A percentile compares a stretch with the other conserved stretches of the same genome.
Evolutionary conservation across 1,139 yeast species (phyloP).

Genomic region (Magnusiomyces magnusii): DNA sequence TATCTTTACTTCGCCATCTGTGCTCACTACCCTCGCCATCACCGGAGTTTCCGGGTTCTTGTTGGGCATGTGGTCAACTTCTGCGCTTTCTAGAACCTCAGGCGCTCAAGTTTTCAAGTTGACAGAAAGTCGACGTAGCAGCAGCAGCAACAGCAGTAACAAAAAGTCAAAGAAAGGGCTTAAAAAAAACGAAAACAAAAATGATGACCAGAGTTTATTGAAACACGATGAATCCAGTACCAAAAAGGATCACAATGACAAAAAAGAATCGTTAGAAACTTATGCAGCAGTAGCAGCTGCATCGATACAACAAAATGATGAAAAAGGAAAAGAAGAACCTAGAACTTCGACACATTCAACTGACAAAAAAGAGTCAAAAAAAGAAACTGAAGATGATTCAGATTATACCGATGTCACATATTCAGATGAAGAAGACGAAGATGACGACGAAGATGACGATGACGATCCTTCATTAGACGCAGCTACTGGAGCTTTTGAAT

Average conservation of each 20-base stretch:
- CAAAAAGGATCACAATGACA: not conserved
- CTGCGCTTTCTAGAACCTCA: not conserved
- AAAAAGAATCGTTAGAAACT: not conserved
- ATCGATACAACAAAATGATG: not conserved
- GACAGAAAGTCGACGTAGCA: not conserved
- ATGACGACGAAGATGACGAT: constrained; percentile 13
- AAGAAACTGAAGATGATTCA: not conserved
- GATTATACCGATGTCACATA: constrained; percentile 2
- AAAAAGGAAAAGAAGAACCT: not conserved
- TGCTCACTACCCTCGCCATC: not conserved
- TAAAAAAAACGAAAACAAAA: not conserved
- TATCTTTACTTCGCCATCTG: not conserved
- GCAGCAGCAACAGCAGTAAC: not conserved
- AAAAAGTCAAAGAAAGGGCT: constrained; percentile 1
- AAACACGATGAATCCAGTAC: not conserved
- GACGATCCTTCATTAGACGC: constrained; percentile 8
- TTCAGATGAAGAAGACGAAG: constrained; percentile 18
- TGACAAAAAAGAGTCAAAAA: not conserved
- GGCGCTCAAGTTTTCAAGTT: not conserved
- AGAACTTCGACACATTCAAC: not conserved
- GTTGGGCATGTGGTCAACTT: constrained; percentile 2
- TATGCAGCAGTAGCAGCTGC: not conserved
- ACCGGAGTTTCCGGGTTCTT: constrained; percentile 2
- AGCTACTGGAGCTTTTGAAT: constrained; percentile 18
- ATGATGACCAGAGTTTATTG: not conserved